These are phyloP conservation scores for Tulasnella sp. DNA, from an alignment of 768 basidiomycete species.

Conservation along the genomic window DNA sequence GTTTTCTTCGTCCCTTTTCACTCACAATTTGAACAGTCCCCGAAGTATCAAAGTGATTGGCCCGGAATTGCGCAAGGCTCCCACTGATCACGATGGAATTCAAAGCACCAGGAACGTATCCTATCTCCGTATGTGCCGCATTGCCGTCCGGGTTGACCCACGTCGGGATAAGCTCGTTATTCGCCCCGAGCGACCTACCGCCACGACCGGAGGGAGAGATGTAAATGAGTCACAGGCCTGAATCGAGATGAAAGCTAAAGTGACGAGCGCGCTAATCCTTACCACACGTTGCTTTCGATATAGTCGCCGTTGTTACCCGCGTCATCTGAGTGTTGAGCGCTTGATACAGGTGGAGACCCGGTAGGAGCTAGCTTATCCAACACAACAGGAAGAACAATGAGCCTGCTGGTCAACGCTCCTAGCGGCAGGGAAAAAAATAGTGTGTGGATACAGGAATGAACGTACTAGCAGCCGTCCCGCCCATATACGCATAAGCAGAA, in stretches of 20 bases:
- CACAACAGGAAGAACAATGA: not conserved
- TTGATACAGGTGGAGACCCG: not conserved
- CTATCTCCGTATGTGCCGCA: not conserved
- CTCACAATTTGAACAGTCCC: not conserved
- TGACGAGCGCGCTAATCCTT: not conserved
- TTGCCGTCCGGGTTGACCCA: not conserved
- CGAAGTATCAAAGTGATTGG: not conserved
- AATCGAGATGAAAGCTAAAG: not conserved
- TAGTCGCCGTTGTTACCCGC: not conserved
- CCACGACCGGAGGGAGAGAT: not conserved
- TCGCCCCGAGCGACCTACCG: not conserved
- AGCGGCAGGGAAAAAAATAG: not conserved
- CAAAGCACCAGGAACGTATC: not conserved
- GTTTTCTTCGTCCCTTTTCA: not conserved
- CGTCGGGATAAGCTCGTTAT: not conserved
- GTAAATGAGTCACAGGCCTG: not conserved
- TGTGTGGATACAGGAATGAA: not conserved
- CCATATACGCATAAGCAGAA: not conserved
- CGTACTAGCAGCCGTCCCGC: not conserved
- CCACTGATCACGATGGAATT: not conserved
- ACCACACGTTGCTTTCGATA: not conserved
- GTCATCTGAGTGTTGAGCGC: not conserved
- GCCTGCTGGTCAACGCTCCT: not conserved
- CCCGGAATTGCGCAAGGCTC: not conserved
- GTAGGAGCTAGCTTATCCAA: not conserved